Percentiles rank a stretch among this genome's conserved stretches.
These are phyloP conservation scores for Mortierella sp. DNA, from an alignment of 371 early-diverging fungal species.

Conservation along the genomic window DNA sequence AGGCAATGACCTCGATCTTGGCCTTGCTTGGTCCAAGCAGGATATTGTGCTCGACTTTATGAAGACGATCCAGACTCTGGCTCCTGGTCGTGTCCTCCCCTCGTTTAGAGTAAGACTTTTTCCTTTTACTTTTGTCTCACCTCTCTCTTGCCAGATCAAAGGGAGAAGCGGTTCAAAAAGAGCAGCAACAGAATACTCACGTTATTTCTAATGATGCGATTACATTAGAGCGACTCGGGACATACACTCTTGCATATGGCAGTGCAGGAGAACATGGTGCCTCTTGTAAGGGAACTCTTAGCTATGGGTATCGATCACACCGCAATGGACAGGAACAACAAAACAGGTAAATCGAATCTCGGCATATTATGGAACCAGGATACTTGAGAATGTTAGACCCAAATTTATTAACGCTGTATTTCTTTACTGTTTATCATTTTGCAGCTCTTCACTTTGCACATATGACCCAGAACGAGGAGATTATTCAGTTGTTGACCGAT, in stretches of 20 bases:
- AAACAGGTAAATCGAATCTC: slow-evolving; percentile 25
- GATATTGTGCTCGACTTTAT: slow-evolving; percentile 43
- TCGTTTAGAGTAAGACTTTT: slow-evolving; percentile 25
- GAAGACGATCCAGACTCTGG: slow-evolving; percentile 30
- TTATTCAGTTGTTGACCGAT: background rate
- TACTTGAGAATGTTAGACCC: background rate
- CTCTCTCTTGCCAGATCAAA: background rate
- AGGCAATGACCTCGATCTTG: slow-evolving; percentile 28
- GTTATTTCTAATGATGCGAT: too few species aligned
- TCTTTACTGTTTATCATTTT: background rate
- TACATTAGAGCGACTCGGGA: slow-evolving; percentile 37
- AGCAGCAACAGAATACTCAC: too few species aligned
- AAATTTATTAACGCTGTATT: background rate
- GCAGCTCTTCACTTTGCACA: slow-evolving; percentile 34
- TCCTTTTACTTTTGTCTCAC: background rate
- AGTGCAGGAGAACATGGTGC: slow-evolving; percentile 19
- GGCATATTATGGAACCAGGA: background rate
- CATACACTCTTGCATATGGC: slow-evolving; percentile 43
- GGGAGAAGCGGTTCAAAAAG: too few species aligned
- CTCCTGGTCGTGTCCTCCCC: slow-evolving; percentile 38
- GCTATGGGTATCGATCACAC: slow-evolving; percentile 50
- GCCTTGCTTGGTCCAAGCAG: slow-evolving; percentile 32
- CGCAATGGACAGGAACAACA: slow-evolving; percentile 42
- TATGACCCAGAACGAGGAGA: slow-evolving; percentile 13
- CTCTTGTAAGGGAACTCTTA: slow-evolving; percentile 27